Base-by-base conservation (phyloP, 805 yeast genomes). In the Metschnikowia reukaufii region DNA sequence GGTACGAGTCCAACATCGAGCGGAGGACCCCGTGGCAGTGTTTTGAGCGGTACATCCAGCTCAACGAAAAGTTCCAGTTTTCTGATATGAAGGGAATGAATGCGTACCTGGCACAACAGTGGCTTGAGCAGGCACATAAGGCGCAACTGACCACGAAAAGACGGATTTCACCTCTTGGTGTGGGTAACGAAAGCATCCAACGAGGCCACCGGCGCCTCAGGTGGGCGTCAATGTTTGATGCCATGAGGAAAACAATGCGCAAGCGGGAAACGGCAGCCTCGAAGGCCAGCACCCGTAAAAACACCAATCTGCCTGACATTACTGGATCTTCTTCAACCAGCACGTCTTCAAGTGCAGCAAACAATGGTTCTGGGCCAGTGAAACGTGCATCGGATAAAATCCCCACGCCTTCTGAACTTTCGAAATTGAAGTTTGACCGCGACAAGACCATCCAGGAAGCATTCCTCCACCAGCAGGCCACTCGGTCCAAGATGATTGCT, bases 1-100 rank as follows among this genome's bases (percentile, higher is more conserved):
- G 84, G 12, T 90, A 88, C 63, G 79, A 83, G 32, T 86, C 98
- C 0, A 90, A 88, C 59, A 88, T 90, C 47, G 98, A 94, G 65
- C 79, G 97, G 59, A 78, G 99, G 59, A 94, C 98, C 0, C 96
- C 99, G 0, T 94, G 99, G 99, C 98, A 92, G 64, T 92, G 98
- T 64, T 94, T 94, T 70, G 99, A 94, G 66, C 74, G 99, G 55
- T 94, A 92, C 73, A 84, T 91, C 50, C 98, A 92, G 68, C 74
- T 94, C 54, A 89, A 88, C 58, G 97, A 92, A 49, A 83, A 84
- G 48, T 92, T 90, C 59, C 95, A 88, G 54, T 80, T 88, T 50
- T 73, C 82, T 35, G 98, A 92, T 60, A 81, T 94, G 82, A 83
- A 86, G 60, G 99, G 98, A 0, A 79, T 85, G 16, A 81, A 87